Base-by-base conservation (phyloP, 2,329 filamentous ascomycete species). In the Cytospora chrysosperma region DNA sequence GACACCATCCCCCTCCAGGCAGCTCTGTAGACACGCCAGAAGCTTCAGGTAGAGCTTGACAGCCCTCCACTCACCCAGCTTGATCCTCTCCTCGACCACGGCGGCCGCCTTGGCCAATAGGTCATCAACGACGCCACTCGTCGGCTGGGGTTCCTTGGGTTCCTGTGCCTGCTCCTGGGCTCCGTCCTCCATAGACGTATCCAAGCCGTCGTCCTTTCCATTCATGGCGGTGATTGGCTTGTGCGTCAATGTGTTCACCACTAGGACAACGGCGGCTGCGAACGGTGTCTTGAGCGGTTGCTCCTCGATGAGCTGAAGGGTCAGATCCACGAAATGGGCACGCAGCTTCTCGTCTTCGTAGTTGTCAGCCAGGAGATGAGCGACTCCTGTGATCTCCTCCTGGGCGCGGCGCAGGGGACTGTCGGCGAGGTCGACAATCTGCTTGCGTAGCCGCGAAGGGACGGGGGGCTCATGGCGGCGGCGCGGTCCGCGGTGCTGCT, bases 251-350 rank as follows among this genome's bases (percentile, higher is more conserved):
- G 86, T 85, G 78, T 98, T 97, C 68, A 88, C 85, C 62, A 92
- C 85, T 63, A 97, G 83, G 51, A 96, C 84, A 17, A 94, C 88
- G 24, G 91, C 92, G 12, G 93, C 93, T 43, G 96, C 84, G 74
- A 97, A 98, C 0, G 95, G 94, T n/a, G 93, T 96, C 81, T 98
- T 98, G 76, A 99, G 89, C 1, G 95, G 95, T 78, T 99, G 95
- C 78, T 99, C 95, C 40, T 92, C 75, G 51, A 90, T 83, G 68
- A 98, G 82, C 76, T 94, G 91, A 64, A 93, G 78, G 9, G 88
- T 81, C 32, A 96, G 83, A 63, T 89, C 85, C 68, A 91, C 81
- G 74, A 96, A 96, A 57, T 83, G 86, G 34, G 82, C 84, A 68
- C 88, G 88, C 61, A 96, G 79, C 69, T 93, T 89, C 69, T 89